Conservation (phyloP, 225 moss, liverwort and hornwort species). For the Climacium dendroides region DNA sequence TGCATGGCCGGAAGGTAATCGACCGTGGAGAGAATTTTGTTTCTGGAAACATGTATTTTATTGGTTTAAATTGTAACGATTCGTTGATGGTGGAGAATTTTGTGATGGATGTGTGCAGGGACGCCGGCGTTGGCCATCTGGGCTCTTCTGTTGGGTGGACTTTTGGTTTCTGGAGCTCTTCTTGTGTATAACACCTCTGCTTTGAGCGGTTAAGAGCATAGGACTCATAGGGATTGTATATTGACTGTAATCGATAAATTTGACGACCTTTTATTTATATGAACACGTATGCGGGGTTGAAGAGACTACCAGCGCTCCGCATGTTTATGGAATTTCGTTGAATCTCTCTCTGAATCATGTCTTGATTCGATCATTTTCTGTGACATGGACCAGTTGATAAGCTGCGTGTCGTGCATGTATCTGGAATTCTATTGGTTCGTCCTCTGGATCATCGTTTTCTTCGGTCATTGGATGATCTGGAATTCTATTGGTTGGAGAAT, state of each 20-base stretch:
- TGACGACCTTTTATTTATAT: background rate
- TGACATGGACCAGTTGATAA: background rate
- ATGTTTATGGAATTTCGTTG: no score
- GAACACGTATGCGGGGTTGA: background rate
- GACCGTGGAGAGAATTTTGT: background rate
- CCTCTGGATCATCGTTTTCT: no score
- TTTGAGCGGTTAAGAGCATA: slow-evolving; percentile 9
- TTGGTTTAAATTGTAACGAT: background rate
- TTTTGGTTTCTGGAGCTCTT: slow-evolving; percentile 49
- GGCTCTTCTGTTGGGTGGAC: slow-evolving; percentile 57
- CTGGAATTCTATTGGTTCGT: background rate
- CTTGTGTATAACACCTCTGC: slow-evolving; percentile 80
- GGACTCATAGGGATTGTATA: background rate
- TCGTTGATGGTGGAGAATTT: background rate
- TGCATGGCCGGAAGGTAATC: background rate
- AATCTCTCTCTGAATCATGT: no score
- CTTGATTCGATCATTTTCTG: background rate
- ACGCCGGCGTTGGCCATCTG: slow-evolving; percentile 47
- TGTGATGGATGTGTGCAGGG: slow-evolving; percentile 7
- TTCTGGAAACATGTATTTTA: background rate
- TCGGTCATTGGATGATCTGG: no score
- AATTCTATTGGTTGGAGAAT: no score
- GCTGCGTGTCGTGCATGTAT: background rate
- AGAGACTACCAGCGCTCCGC: background rate
- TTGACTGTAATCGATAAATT: background rate